phyloP scores from a whole-genome alignment of 2,329 filamentous ascomycete genomes.

The Alternaria dauci region DNA sequence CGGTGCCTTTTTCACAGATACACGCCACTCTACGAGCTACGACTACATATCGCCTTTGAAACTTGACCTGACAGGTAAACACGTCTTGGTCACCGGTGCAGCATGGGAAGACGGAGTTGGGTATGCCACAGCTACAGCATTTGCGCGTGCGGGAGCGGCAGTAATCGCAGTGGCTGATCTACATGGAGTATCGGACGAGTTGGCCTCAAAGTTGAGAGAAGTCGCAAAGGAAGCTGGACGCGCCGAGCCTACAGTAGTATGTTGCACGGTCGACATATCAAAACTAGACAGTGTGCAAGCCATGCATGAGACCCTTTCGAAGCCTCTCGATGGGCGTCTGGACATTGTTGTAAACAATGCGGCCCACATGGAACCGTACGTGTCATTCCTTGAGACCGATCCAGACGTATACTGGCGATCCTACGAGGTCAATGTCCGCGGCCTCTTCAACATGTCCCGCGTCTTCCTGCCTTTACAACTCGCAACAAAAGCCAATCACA shows the following conservation, averaged over 20 bases:
- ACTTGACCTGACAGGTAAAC: slow-evolving; percentile 13
- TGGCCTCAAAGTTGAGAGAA: slow-evolving; percentile 8
- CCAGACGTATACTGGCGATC: slow-evolving; percentile 52
- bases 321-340: slow-evolving; percentile 27
- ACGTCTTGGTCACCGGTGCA: slow-evolving; percentile 18
- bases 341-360: slow-evolving; percentile 60
- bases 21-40: slow-evolving; percentile 17
- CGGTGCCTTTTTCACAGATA: slow-evolving; percentile 11
- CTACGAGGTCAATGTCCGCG: slow-evolving; percentile 59
- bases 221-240: slow-evolving; percentile 13
- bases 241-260: slow-evolving; percentile 9
- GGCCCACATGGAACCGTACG: slow-evolving; percentile 45
- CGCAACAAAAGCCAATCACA: slow-evolving; percentile 27
- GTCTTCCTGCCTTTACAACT: slow-evolving; percentile 55
- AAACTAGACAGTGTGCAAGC: neutral
- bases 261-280: slow-evolving; percentile 17
- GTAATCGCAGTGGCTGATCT: slow-evolving; percentile 13
- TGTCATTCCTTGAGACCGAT: slow-evolving; percentile 46
- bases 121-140: slow-evolving; percentile 20
- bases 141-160: slow-evolving; percentile 19
- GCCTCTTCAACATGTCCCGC: slow-evolving; percentile 55
- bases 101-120: slow-evolving; percentile 20
- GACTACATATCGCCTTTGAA: slow-evolving; percentile 19
- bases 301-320: neutral
- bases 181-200: slow-evolving; percentile 15